Evolutionary conservation across 2,329 filamentous ascomycete genomes (phyloP).

Genomic region (Colletotrichum siamense): DNA sequence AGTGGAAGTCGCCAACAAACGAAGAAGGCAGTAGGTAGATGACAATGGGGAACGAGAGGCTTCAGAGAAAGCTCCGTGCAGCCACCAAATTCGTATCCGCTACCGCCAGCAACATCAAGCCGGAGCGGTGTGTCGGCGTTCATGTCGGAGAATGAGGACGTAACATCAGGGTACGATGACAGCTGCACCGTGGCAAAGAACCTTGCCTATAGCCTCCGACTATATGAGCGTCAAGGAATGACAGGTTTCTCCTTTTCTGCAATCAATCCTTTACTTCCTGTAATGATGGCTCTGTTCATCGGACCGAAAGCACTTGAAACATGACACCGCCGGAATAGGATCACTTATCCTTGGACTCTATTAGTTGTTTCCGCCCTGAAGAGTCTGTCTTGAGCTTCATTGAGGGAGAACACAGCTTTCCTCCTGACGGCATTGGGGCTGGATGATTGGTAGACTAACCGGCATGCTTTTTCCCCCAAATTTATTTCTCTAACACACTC

Average conservation of each 20-base stretch:
- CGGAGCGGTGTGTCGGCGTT: not conserved
- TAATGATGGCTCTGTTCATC: not conserved
- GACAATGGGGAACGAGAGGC: not conserved
- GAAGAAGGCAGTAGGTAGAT: not conserved
- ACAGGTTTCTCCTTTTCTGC: fast-evolving
- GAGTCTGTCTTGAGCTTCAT: not conserved
- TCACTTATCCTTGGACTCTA: not conserved
- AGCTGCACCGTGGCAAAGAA: not conserved
- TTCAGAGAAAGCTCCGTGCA: not conserved
- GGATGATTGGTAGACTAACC: fast-evolving
- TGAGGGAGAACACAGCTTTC: fast-evolving
- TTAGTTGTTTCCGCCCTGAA: not conserved
- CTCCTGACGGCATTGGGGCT: not conserved
- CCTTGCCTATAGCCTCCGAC: not conserved
- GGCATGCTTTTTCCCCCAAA: fast-evolving
- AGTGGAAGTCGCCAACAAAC: too few relatives aligned
- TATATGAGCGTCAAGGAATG: not conserved
- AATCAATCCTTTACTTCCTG: not conserved
- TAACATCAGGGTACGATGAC: fast-evolving
- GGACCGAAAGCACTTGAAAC: not conserved
- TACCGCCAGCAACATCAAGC: not conserved
- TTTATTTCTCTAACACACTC: not conserved
- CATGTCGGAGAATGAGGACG: not conserved
- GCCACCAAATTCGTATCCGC: not conserved
- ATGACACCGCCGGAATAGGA: too few relatives aligned